These are phyloP conservation scores for Tubosaeta sp. DNA, from an alignment of 768 basidiomycete species.

Conservation along the genomic window DNA sequence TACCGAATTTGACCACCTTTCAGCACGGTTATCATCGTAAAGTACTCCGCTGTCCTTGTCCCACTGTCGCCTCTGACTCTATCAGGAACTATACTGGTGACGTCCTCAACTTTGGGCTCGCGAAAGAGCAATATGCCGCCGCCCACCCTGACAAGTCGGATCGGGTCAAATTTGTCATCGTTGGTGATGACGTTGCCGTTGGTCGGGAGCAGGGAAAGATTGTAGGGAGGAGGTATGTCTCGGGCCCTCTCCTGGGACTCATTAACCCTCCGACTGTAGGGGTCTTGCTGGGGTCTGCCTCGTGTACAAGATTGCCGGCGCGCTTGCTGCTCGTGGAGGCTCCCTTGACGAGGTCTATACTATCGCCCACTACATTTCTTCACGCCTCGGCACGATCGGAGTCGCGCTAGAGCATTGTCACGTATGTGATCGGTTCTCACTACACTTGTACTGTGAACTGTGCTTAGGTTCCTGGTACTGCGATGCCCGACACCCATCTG, in stretches of 20 bases:
- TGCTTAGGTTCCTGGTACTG: slow-evolving; percentile 73
- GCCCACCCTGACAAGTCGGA: slow-evolving; percentile 63
- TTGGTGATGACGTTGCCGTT: slow-evolving; percentile 89
- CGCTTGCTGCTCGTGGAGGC: slow-evolving; percentile 65
- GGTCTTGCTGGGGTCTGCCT: slow-evolving; percentile 79
- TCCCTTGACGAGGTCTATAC: slow-evolving; percentile 64
- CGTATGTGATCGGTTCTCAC: slow-evolving; percentile 35
- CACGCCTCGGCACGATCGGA: slow-evolving; percentile 76
- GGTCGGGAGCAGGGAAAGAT: slow-evolving; percentile 76
- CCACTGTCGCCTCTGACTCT: slow-evolving; percentile 4
- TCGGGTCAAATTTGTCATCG: slow-evolving; percentile 69
- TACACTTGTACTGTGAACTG: not conserved
- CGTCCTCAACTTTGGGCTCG: slow-evolving; percentile 87
- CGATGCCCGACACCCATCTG: slow-evolving; percentile 51
- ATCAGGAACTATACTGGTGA: slow-evolving; percentile 86
- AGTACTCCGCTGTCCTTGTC: slow-evolving; percentile 39
- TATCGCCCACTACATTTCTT: slow-evolving; percentile 60
- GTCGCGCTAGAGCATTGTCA: slow-evolving; percentile 89
- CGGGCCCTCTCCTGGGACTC: not conserved
- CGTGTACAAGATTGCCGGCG: slow-evolving; percentile 90
- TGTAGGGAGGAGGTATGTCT: slow-evolving; percentile 65
- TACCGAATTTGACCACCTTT: not conserved
- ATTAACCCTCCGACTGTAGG: slow-evolving; percentile 34
- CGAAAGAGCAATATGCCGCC: slow-evolving; percentile 79
- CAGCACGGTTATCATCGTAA: slow-evolving; percentile 80